phyloP scores from a whole-genome alignment of 1,284 basidiomycete species.

The Apiotrichum sp. region DNA sequence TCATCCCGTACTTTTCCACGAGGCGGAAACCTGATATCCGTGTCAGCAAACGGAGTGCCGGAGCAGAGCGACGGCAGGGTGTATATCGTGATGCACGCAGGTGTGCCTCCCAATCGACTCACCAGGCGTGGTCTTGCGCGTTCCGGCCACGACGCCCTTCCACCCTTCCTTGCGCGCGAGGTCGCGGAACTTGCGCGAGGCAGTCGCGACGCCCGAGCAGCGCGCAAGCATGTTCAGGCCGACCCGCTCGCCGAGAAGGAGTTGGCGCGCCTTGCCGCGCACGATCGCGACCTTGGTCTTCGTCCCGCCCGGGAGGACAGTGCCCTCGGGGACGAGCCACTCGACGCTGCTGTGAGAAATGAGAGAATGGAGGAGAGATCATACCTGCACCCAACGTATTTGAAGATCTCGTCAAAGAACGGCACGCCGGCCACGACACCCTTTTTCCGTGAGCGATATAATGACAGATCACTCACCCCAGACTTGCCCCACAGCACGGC shows the following conservation, averaged over 20 bases:
- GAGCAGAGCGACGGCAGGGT: no score
- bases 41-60: neutral
- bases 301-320: slow-evolving; percentile 59
- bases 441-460: slow-evolving; percentile 23
- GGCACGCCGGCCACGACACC: slow-evolving; percentile 91
- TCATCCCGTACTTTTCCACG: slow-evolving; percentile 98
- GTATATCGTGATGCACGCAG: neutral
- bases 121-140: slow-evolving; percentile 96
- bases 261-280: slow-evolving; percentile 73
- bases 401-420: slow-evolving; percentile 92
- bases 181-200: slow-evolving; percentile 72
- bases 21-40: slow-evolving; percentile 68
- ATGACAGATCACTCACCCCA: slow-evolving; percentile 30
- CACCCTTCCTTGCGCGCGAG: slow-evolving; percentile 75
- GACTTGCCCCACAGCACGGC: slow-evolving; percentile 79
- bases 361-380: slow-evolving; percentile 38
- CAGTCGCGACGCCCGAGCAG: slow-evolving; percentile 94
- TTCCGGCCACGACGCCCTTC: slow-evolving; percentile 86
- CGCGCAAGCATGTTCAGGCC: slow-evolving; percentile 90
- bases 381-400: slow-evolving; percentile 80
- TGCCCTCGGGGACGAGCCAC: slow-evolving; percentile 87
- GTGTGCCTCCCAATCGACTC: slow-evolving; percentile 9
- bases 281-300: slow-evolving; percentile 86
- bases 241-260: slow-evolving; percentile 91
- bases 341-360: slow-evolving; percentile 59